These are phyloP conservation scores for Pachysandra terminalis DNA, from an alignment of 164 flowering plant genomes.

Conservation along the genomic window DNA sequence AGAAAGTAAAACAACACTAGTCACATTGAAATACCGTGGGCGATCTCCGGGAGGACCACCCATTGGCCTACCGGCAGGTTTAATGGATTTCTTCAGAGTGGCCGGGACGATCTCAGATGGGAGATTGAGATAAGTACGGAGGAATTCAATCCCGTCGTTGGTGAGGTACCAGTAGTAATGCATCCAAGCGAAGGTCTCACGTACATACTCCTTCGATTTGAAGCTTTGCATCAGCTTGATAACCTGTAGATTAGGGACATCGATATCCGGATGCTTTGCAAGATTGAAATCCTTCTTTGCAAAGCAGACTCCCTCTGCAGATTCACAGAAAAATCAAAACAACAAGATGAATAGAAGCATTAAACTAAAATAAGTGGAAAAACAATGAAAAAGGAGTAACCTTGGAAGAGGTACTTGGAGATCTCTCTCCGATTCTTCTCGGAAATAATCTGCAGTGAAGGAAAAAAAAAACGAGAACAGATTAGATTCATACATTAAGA, in stretches of 20 bases:
- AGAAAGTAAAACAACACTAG: not conserved
- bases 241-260: constrained; percentile 50
- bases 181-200: constrained; percentile 45
- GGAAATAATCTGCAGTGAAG: constrained; percentile 25
- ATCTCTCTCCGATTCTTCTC: constrained; percentile 40
- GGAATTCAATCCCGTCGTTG: constrained; percentile 37
- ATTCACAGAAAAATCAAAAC: not conserved
- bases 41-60: constrained; percentile 45
- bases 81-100: constrained; percentile 41
- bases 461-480: not conserved
- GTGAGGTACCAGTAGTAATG: constrained; percentile 43
- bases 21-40: constrained; percentile 25
- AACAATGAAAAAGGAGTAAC: constrained; percentile 6
- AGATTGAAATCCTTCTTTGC: constrained; percentile 51
- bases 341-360: not conserved
- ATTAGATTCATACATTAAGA: not conserved
- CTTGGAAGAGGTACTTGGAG: constrained; percentile 41
- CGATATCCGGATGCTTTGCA: constrained; percentile 48
- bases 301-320: constrained; percentile 39
- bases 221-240: constrained; percentile 52
- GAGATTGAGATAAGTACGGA: constrained; percentile 34
- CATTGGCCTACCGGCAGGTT: constrained; percentile 40
- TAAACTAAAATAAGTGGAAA: not conserved
- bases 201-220: constrained; percentile 43
- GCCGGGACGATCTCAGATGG: constrained; percentile 55